Evolutionary conservation across 768 basidiomycete species (phyloP).

Genomic region (Xerocomellus intermedius): DNA sequence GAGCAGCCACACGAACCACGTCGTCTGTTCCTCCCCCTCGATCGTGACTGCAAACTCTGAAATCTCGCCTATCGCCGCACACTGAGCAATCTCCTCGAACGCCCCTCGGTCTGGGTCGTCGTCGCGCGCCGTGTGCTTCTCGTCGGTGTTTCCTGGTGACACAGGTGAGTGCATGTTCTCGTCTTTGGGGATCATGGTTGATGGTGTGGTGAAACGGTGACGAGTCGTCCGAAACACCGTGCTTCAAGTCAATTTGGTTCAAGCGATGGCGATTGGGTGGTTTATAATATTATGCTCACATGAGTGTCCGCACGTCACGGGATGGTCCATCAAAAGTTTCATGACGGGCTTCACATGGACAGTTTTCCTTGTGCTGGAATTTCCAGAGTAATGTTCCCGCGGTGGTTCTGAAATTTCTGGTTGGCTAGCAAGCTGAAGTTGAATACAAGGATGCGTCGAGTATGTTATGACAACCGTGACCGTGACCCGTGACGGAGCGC

Average conservation of each 20-base stretch:
- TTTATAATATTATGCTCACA: too few relatives aligned
- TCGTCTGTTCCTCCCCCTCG: constrained; percentile 65
- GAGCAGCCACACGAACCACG: constrained; percentile 77
- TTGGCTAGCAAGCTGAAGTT: too few relatives aligned
- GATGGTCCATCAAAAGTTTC: background rate
- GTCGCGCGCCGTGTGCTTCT: background rate
- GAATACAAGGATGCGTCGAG: too few relatives aligned
- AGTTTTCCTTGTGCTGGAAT: too few relatives aligned
- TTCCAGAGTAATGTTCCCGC: too few relatives aligned
- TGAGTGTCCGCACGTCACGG: background rate
- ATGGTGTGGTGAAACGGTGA: background rate
- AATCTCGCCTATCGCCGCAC: constrained; percentile 43
- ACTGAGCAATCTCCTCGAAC: constrained; percentile 18
- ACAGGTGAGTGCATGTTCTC: background rate
- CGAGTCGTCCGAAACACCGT: background rate
- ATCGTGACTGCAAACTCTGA: constrained; percentile 58
- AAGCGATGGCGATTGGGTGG: background rate
- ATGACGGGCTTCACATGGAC: background rate
- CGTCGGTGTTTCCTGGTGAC: background rate
- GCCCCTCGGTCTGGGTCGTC: background rate
- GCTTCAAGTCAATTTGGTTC: background rate
- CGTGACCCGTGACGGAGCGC: too few relatives aligned
- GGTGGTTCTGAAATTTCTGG: too few relatives aligned
- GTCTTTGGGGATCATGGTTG: background rate
- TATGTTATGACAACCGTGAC: too few relatives aligned